Evolutionary conservation across 345 rosid genomes (phyloP).

Genomic region (Heritiera littoralis): DNA sequence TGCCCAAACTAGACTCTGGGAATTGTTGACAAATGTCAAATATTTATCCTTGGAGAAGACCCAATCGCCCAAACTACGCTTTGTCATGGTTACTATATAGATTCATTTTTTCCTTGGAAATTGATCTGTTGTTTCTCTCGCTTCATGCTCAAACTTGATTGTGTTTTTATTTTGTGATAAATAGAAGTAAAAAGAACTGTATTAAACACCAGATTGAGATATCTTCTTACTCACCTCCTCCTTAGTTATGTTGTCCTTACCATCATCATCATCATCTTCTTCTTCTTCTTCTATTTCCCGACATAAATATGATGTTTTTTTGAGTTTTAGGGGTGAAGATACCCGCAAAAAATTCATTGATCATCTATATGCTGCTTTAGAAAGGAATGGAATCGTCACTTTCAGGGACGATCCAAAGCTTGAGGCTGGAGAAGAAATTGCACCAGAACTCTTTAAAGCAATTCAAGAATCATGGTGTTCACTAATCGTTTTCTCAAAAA

Average conservation of each 20-base stretch:
- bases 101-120: no score
- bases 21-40: no score
- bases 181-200: not conserved
- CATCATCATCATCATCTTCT: not conserved
- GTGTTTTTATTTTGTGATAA: no score
- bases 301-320: not conserved
- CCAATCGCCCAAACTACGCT: no score
- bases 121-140: no score
- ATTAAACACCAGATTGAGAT: not conserved
- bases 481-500: not conserved
- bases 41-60: no score
- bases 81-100: no score
- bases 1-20: no score
- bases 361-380: constrained; percentile 13
- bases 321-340: not conserved
- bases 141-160: no score
- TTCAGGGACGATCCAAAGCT: no score
- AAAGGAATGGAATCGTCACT: not conserved
- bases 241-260: not conserved
- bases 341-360: not conserved
- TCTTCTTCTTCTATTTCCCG: not conserved
- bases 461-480: constrained; percentile 10
- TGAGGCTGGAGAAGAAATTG: no score
- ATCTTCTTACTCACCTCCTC: not conserved
- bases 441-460: no score